Base-by-base conservation (phyloP, 2,329 filamentous ascomycete genomes). In the Rhexocercosporidium sp. region DNA sequence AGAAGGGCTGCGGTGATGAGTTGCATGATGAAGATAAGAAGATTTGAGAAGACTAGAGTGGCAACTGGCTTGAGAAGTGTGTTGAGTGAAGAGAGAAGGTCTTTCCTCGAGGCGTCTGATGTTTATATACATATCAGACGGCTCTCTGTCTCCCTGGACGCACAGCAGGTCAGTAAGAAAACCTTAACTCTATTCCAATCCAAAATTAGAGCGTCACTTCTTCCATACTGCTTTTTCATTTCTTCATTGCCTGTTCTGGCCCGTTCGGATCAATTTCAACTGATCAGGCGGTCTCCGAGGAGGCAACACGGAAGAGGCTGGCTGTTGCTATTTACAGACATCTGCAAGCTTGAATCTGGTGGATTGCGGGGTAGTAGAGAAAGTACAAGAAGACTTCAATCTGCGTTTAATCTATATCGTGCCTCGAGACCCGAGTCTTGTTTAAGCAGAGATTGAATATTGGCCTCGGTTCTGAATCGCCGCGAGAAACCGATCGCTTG, bases 51-150 rank as follows among this genome's bases (percentile, higher is more conserved):
- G 53, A 51, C 46, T 57, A 27, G 41, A 12, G 3, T 29, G 54
- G 59, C 27, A 18, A 18, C 56, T 66, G 66, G 62, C 22, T 64
- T 51, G 46, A 47, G n/a, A 20, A 18, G n/a, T 51, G 39, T 56
- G 44, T 53, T 25, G 37, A 66, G 49, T 41, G 22, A 41, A 59
- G 54, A 60, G 25, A 62, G 62, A 59, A 59, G 22, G 27, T 25
- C 34, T 46, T 47, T 59, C 25, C 31, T 62, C 31, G 51, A 60
- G 59, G 51, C 34, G 64, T 53, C 37, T 27, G 56, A 49, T 34
- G n/a, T 41, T 65, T 70, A 67, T 70, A 69, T 67, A 69, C 57
- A 67, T 27, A 63, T 66, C 53, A 22, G 37, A 44, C 22, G 29
- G 37, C 14, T 18, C 25, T 4, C 22, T 27, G 11, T 11, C 20